Conservation (phyloP, 2,329 filamentous ascomycete species). For the Pseudogymnoascus sp. region DNA sequence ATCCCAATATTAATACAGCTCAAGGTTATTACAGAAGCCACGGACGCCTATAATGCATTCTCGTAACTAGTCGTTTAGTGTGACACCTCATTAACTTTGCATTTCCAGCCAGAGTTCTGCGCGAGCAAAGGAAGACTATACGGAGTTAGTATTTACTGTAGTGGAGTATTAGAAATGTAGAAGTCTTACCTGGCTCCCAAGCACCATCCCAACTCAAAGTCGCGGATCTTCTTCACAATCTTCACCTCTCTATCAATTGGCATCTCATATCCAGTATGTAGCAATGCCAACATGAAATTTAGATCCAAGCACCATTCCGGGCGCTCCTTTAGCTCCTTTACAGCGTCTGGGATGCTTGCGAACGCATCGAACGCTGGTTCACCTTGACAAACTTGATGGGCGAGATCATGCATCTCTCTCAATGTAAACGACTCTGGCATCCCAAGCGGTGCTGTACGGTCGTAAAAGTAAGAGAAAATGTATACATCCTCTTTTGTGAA, state of each 20-base stretch:
- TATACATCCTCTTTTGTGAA: constrained; percentile 88
- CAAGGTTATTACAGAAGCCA: background rate
- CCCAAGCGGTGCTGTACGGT: constrained; percentile 85
- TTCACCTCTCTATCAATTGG: constrained; percentile 91
- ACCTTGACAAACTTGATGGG: constrained; percentile 77
- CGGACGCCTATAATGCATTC: constrained; percentile 4
- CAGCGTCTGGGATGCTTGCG: constrained; percentile 63
- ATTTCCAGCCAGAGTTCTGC: constrained; percentile 80
- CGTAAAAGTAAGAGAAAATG: constrained; percentile 97
- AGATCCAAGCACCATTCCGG: constrained; percentile 92
- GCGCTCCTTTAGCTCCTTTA: constrained; percentile 71
- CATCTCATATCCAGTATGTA: constrained; percentile 98
- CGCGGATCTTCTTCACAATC: constrained; percentile 98
- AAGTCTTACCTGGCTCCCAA: constrained; percentile 78
- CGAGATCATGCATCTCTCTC: constrained; percentile 78
- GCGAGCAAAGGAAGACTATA: constrained; percentile 73
- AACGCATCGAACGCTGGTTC: constrained; percentile 75
- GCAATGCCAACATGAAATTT: constrained; percentile 88
- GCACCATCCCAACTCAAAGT: constrained; percentile 96
- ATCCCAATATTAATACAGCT: constrained; percentile 4
- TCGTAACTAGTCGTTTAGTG: constrained; percentile 1
- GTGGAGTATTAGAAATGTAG: background rate
- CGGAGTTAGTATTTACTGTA: constrained; percentile 30
- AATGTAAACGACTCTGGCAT: constrained; percentile 98
- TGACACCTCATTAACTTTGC: constrained; percentile 62